phyloP scores from a whole-genome alignment of 495 filamentous ascomycete genomes.

The Penicillium tannophilum region DNA sequence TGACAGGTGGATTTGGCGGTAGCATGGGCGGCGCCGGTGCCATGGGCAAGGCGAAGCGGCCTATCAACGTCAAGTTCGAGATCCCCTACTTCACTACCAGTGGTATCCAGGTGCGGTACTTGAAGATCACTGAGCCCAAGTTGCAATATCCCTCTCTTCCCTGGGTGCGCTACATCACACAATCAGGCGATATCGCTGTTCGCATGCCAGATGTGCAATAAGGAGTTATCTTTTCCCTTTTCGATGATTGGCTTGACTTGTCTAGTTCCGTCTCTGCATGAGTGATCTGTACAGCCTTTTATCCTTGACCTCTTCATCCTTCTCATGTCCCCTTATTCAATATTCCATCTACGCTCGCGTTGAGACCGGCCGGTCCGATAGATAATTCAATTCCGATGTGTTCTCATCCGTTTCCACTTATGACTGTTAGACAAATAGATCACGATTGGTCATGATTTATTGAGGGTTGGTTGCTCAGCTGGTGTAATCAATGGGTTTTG shows the following conservation, averaged over 20 bases:
- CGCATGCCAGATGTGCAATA: slow-evolving; percentile 84
- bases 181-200: slow-evolving; percentile 93
- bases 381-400: slow-evolving; percentile 32
- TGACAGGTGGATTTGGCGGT: slow-evolving; percentile 96
- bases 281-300: slow-evolving; percentile 35
- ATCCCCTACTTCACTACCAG: slow-evolving; percentile 99
- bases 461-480: not conserved
- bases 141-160: slow-evolving; percentile 97
- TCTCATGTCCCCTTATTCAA: slow-evolving; percentile 8
- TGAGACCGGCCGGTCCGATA: slow-evolving; percentile 40
- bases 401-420: not conserved
- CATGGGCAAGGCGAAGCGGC: slow-evolving; percentile 84
- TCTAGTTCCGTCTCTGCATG: slow-evolving; percentile 13
- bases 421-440: no score
- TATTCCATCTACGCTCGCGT: slow-evolving; percentile 22
- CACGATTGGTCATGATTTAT: no score
- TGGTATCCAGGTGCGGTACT: slow-evolving; percentile 95
- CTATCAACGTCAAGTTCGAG: slow-evolving; percentile 99
- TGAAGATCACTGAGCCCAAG: slow-evolving; percentile 99
- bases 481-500: no score
- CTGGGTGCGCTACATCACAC: slow-evolving; percentile 98
- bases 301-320: slow-evolving; percentile 16
- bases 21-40: slow-evolving; percentile 76
- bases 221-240: slow-evolving; percentile 22
- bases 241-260: not conserved